phyloP scores from a whole-genome alignment of 148 eudicot species.

The Spergularia marina region DNA sequence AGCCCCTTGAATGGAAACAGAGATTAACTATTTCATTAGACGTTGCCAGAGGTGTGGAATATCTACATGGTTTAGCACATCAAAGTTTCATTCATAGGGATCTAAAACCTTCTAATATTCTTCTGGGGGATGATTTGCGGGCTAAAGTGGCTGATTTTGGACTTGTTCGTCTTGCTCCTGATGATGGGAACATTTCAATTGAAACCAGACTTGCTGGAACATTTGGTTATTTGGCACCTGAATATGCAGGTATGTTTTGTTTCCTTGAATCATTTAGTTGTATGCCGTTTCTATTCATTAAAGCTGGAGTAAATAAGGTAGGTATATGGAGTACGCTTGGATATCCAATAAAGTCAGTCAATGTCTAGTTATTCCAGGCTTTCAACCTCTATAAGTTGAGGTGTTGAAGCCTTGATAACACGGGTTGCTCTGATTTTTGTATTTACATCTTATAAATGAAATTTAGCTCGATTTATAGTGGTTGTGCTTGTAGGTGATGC shows the following conservation, averaged over 20 bases:
- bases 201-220: slow-evolving; percentile 78
- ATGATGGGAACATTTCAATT: slow-evolving; percentile 52
- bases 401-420: no score
- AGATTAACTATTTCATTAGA: slow-evolving; percentile 65
- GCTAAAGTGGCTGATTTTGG: slow-evolving; percentile 91
- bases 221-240: slow-evolving; percentile 83
- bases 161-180: slow-evolving; percentile 79
- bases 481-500: no score
- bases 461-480: no score
- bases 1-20: slow-evolving; percentile 71
- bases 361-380: background rate
- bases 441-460: no score
- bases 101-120: slow-evolving; percentile 76
- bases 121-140: slow-evolving; percentile 68
- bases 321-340: no score
- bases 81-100: slow-evolving; percentile 83
- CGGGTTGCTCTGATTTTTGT: no score
- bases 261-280: background rate
- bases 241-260: slow-evolving; percentile 59
- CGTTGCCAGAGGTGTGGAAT: slow-evolving; percentile 85
- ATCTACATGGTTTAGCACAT: slow-evolving; percentile 72
- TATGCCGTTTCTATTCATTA: no score
- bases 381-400: no score
- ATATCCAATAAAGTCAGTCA: background rate
- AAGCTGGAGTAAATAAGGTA: no score